phyloP scores from a whole-genome alignment of 192 early-diverging fungal species.

The Chytriomyces hyalinus region DNA sequence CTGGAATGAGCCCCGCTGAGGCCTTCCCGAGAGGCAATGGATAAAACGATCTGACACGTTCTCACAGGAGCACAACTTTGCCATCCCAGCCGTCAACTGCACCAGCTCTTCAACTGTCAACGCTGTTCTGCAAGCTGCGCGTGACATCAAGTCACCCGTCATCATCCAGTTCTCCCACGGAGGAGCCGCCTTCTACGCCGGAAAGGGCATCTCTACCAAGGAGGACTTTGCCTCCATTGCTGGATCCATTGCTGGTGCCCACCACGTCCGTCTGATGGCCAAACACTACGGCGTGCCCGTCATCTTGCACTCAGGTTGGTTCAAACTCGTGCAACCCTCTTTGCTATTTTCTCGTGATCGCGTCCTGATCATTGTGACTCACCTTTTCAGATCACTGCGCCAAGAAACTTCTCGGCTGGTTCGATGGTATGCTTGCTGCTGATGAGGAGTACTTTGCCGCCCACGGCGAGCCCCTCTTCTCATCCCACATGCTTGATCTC shows the following conservation, averaged over 20 bases:
- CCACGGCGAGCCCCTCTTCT: conserved; percentile 95
- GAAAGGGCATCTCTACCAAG: conserved; percentile 90
- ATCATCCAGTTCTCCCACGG: conserved; percentile 97
- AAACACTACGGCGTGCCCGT: conserved; percentile 70
- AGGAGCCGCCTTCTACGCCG: conserved; percentile 89
- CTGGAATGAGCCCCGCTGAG: too few relatives aligned
- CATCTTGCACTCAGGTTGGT: conserved; percentile 5
- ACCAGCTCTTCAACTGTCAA: conserved; percentile 92
- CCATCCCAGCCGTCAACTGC: conserved; percentile 97
- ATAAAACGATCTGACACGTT: too few relatives aligned
- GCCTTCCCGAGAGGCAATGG: too few relatives aligned
- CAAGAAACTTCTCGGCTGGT: conserved; percentile 95
- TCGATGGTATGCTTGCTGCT: conserved; percentile 94
- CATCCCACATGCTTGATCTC: conserved; percentile 98
- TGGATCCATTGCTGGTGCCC: conserved; percentile 89
- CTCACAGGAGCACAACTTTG: conserved; percentile 73
- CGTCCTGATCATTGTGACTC: too few relatives aligned
- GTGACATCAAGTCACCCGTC: conserved; percentile 88
- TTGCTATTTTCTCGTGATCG: too few relatives aligned
- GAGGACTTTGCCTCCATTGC: conserved; percentile 87
- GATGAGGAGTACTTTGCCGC: conserved; percentile 95
- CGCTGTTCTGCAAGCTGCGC: conserved; percentile 91
- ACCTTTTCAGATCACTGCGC: conserved; percentile 83
- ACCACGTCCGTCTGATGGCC: conserved; percentile 79
- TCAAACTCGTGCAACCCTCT: too few relatives aligned